These are phyloP conservation scores for Metschnikowia cerradonensis DNA, from an alignment of 805 yeast species.

Conservation along the genomic window DNA sequence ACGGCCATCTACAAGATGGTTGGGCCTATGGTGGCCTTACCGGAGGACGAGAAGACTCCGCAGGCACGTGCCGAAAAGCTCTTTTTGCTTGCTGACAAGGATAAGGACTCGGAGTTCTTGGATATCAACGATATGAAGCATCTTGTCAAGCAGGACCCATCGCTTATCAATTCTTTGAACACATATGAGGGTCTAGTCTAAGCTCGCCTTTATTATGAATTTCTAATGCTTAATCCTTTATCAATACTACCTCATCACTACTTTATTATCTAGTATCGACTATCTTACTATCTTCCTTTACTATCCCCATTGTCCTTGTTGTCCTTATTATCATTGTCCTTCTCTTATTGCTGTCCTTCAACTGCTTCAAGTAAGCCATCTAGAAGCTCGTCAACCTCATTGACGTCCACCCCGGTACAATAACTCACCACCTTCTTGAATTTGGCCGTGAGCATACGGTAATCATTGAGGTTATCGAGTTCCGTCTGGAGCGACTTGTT, in stretches of 20 bases:
- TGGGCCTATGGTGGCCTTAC: conserved; percentile 86
- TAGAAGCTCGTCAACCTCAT: conserved; percentile 72
- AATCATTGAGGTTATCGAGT: conserved; percentile 47
- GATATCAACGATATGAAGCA: conserved; percentile 81
- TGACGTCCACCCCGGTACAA: conserved; percentile 84
- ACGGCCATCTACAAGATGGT: conserved; percentile 90
- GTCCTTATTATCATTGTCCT: too few relatives aligned
- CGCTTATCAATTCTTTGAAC: conserved; percentile 70
- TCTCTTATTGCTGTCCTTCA: conserved; percentile 54
- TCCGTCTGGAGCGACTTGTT: conserved; percentile 52
- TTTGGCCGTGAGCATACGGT: conserved; percentile 47
- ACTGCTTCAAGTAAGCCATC: conserved; percentile 88
- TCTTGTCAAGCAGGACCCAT: conserved; percentile 74
- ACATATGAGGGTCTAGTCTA: conserved; percentile 77
- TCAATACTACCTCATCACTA: too few relatives aligned
- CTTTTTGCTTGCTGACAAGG: conserved; percentile 69
- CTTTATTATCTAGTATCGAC: too few relatives aligned
- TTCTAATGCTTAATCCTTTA: background rate
- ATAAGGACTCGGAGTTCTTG: conserved; percentile 57
- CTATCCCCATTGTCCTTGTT: too few relatives aligned
- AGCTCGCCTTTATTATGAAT: background rate
- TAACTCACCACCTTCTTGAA: conserved; percentile 84
- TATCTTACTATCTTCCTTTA: too few relatives aligned
- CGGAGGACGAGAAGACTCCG: conserved; percentile 89
- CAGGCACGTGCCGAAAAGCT: conserved; percentile 81